Evolutionary conservation across 352 stramenopile genomes (phyloP).

Genomic region (Globisporangium middletonii): DNA sequence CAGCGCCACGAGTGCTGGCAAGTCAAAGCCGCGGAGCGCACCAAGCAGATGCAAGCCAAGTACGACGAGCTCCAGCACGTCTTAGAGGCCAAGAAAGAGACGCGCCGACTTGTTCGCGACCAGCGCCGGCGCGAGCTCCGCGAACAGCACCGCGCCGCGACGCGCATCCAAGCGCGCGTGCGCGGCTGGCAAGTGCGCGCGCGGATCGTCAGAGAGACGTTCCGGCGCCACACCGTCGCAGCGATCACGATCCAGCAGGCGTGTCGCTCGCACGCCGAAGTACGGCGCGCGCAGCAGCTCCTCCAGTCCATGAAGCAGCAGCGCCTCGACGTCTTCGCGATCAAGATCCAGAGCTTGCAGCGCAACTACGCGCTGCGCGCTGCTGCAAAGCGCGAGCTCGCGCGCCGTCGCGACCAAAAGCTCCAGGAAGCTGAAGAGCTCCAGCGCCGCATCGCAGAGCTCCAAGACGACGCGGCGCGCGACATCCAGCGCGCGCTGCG

Average conservation of each 20-base stretch:
- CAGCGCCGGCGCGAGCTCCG: conserved; percentile 30
- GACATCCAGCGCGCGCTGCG: conserved; percentile 45
- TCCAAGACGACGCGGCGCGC: conserved; percentile 21
- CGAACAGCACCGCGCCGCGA: conserved; percentile 16
- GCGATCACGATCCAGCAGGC: conserved; percentile 43
- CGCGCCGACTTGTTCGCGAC: conserved; percentile 28
- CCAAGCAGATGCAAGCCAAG: conserved; percentile 56
- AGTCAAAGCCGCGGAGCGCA: conserved; percentile 42
- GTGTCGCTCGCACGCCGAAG: conserved; percentile 27
- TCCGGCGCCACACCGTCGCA: conserved; percentile 25
- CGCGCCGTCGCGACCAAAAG: conserved; percentile 16
- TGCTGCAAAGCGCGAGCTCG: conserved; percentile 26
- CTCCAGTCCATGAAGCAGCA: conserved; percentile 25
- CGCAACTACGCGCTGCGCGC: conserved; percentile 26
- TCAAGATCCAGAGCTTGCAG: conserved; percentile 35
- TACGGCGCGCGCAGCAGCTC: conserved; percentile 35
- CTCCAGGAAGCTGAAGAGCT: conserved; percentile 18
- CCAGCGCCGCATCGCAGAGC: conserved; percentile 9
- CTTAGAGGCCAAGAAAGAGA: conserved; percentile 36
- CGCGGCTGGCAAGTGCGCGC: conserved; percentile 27
- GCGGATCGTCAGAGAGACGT: conserved; percentile 13
- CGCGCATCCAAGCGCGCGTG: conserved; percentile 23
- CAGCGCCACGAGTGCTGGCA: conserved; percentile 43
- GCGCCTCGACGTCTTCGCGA: conserved; percentile 26
- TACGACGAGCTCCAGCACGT: conserved; percentile 53